phyloP scores from a whole-genome alignment of 2,329 filamentous ascomycete genomes.

The Parafenestella ontariensis region DNA sequence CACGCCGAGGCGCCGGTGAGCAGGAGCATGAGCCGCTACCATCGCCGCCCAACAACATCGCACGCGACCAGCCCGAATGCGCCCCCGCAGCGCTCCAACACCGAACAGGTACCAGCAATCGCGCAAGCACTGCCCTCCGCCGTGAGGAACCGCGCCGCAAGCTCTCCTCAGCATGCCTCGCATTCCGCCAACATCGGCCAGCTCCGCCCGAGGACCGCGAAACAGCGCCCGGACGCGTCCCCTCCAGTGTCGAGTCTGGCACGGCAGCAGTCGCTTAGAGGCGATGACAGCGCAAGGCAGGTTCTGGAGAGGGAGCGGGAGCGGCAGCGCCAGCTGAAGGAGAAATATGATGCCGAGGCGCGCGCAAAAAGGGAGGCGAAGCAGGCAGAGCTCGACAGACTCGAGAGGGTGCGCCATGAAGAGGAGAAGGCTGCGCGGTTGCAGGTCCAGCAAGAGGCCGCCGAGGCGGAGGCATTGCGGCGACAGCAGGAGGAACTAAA shows the following conservation, averaged over 20 bases:
- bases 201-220: conserved; percentile 36
- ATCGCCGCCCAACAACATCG: conserved; percentile 41
- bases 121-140: conserved; percentile 19
- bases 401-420: conserved; percentile 33
- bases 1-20: conserved; percentile 33
- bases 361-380: conserved; percentile 38
- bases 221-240: conserved; percentile 24
- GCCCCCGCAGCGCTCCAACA: conserved; percentile 33
- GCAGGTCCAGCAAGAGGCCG: conserved; percentile 33
- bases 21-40: conserved; percentile 52
- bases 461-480: conserved; percentile 37
- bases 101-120: conserved; percentile 21
- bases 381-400: conserved; percentile 37
- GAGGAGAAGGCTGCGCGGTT: conserved; percentile 40
- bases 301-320: conserved; percentile 42
- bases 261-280: conserved; percentile 28
- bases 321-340: conserved; percentile 38
- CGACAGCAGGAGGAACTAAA: conserved; percentile 41
- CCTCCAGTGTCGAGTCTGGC: conserved; percentile 22
- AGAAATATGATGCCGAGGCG: conserved; percentile 44
- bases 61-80: conserved; percentile 33
- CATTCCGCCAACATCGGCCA: conserved; percentile 30
- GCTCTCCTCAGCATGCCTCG: conserved; percentile 33
- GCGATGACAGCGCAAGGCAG: conserved; percentile 42
- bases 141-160: conserved; percentile 35